Evolutionary conservation across 1,284 basidiomycete species (phyloP).

Genomic region (Macrocybe sp.): DNA sequence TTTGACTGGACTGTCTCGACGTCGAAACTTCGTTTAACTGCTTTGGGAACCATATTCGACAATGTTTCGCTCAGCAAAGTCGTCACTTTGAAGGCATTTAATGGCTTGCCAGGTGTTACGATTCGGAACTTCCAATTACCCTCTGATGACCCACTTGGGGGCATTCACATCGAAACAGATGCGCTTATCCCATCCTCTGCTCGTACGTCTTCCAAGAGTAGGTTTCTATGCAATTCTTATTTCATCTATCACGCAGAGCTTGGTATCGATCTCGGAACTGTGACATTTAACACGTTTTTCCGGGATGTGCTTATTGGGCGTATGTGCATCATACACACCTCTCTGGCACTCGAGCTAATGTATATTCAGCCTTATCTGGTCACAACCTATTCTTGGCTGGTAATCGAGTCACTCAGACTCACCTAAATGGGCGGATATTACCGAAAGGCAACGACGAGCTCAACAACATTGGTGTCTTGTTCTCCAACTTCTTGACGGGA

Average conservation of each 20-base stretch:
- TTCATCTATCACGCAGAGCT: constrained; percentile 40
- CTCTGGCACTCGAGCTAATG: constrained; percentile 1
- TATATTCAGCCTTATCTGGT: constrained; percentile 41
- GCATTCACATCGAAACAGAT: constrained; percentile 68
- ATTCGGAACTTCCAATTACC: constrained; percentile 70
- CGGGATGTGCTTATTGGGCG: constrained; percentile 48
- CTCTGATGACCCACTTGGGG: constrained; percentile 58
- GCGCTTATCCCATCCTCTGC: constrained; percentile 64
- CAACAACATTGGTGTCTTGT: constrained; percentile 56
- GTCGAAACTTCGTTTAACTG: constrained; percentile 53
- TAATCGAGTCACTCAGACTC: constrained; percentile 42
- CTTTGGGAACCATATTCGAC: constrained; percentile 68
- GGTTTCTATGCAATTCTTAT: background rate
- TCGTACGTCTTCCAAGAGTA: constrained; percentile 35
- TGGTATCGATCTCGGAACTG: constrained; percentile 69
- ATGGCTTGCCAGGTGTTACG: constrained; percentile 61
- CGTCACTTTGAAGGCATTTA: constrained; percentile 69
- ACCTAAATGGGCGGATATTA: constrained; percentile 59
- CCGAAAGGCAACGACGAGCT: constrained; percentile 54
- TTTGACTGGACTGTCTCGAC: constrained; percentile 76
- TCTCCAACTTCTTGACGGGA: constrained; percentile 67
- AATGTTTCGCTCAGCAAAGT: constrained; percentile 61
- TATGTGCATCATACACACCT: constrained; percentile 27
- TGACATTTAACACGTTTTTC: constrained; percentile 63
- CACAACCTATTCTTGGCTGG: constrained; percentile 50